phyloP scores from a whole-genome alignment of 352 stramenopile species.

The Phytophthora multivora region DNA sequence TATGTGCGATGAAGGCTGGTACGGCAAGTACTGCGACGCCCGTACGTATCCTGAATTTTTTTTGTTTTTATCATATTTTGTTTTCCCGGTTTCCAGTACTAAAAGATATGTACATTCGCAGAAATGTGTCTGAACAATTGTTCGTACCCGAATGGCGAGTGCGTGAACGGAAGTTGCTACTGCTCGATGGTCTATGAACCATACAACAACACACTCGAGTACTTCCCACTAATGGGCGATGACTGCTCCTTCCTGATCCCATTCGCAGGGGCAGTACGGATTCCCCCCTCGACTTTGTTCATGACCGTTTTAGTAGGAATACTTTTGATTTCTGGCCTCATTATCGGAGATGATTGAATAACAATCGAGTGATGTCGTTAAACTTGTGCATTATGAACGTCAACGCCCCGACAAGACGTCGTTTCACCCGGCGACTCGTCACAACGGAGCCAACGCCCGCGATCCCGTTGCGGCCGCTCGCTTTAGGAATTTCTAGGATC shows the following conservation, averaged over 20 bases:
- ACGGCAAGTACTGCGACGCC: constrained; percentile 92
- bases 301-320: constrained; percentile 1
- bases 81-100: not conserved
- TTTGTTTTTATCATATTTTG: not conserved
- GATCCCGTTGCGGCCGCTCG: constrained; percentile 30
- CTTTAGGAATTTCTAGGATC: constrained; percentile 14
- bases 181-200: constrained; percentile 93
- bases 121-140: constrained; percentile 97
- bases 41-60: constrained; percentile 44
- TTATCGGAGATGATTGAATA: constrained; percentile 16
- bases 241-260: constrained; percentile 86
- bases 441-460: constrained; percentile 22
- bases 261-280: constrained; percentile 45
- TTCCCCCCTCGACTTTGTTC: constrained; percentile 13
- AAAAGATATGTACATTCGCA: constrained; percentile 8
- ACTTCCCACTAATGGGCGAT: constrained; percentile 79
- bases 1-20: constrained; percentile 95
- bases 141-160: constrained; percentile 95
- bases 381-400: too few species aligned
- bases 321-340: constrained; percentile 17
- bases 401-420: constrained; percentile 7
- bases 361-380: too few species aligned
- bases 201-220: constrained; percentile 93
- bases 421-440: constrained; percentile 41
- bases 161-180: constrained; percentile 90